Evolutionary conservation across 176 grass and related monocot species (phyloP).

Genomic region (Sorghum bicolor): Sorghum_bicolor_NCBIv3 NC_012871.2:56106001-56106500

Average conservation of each 20-base stretch:
- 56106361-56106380: too few relatives aligned
- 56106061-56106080: not conserved
- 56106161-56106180: not conserved
- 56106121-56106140: not conserved
- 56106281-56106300: not conserved
- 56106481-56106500: too few relatives aligned
- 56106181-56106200: not conserved
- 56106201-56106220: not conserved
- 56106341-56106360: too few relatives aligned
- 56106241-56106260: not conserved
- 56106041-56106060: not conserved
- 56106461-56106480: too few relatives aligned
- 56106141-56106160: not conserved
- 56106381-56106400: too few relatives aligned
- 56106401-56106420: too few relatives aligned
- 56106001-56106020: not conserved
- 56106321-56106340: too few relatives aligned
- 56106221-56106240: not conserved
- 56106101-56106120: not conserved
- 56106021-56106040: not conserved
- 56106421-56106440: too few relatives aligned
- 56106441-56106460: too few relatives aligned
- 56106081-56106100: too few relatives aligned
- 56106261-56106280: not conserved
- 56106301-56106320: not conserved